Base-by-base conservation (phyloP, 192 early-diverging fungal species). In the Entophlyctis luteolus region DNA sequence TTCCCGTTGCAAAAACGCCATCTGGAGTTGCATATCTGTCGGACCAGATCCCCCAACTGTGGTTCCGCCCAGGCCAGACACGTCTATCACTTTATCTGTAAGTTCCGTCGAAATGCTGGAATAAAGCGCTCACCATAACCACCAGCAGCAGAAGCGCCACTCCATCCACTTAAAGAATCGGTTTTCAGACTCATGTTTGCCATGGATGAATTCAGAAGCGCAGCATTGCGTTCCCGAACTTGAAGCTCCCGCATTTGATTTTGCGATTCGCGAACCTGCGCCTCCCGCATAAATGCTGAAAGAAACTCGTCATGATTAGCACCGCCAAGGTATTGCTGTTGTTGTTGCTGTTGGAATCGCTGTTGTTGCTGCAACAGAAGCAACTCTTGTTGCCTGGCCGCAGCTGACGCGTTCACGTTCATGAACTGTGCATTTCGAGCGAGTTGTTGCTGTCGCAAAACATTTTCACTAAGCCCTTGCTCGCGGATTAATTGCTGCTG, bases 261-360 rank as follows among this genome's bases (percentile, higher is more conserved):
- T 27, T 72, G 72, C 8, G 37, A 53, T 53, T 79, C 77, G 2
- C 77, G 70, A 3, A 79, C 31, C 56, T 81, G 79, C 1, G 73
- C 74, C n/a, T 81, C 79, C 3, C 79, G 62, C 42, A 78, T 32
- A 33, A 70, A 67, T 10, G 78, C 67, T 25, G 45, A 59, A 18
- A 81, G n/a, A 27, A 76, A 73, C 47, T 78, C 76, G 16, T 81
- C 76, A 23, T 67, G 57, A 8, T 66, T 60, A 16, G 36, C 23
- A 55, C 53, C 23, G 34, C 52, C 16, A 34, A 38, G 42, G 28
- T 72, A 59, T 42, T 72, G 78, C 48, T 73, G 74, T 50, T 79
- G 74, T 48, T 48, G 37, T 28, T 77, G 67, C 27, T 62, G 66
- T 33, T 70, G 73, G 18, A 63, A 75, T 35, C 68, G 67, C 33